These are phyloP conservation scores for Leccinum ochraceum DNA, from an alignment of 768 basidiomycete species.

Conservation along the genomic window DNA sequence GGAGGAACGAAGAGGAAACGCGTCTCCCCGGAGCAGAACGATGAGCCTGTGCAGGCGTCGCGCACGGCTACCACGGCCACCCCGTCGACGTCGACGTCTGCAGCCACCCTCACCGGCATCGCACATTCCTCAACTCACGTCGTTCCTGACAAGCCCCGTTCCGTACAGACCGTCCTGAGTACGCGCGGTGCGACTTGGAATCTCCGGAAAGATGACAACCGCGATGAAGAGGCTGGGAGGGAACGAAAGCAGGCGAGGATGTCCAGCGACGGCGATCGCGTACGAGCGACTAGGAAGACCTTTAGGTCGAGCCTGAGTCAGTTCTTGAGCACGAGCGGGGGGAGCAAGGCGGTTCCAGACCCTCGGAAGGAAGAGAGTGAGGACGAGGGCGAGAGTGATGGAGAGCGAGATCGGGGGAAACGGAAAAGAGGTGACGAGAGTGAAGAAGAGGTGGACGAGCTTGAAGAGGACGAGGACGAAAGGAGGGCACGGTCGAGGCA, in stretches of 20 bases:
- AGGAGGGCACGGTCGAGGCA: not conserved
- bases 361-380: not conserved
- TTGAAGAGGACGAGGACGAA: not conserved
- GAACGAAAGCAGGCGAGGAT: conserved; percentile 41
- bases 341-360: conserved; percentile 33
- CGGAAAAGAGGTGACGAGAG: not conserved
- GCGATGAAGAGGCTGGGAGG: conserved; percentile 20
- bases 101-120: too few relatives aligned
- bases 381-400: not conserved
- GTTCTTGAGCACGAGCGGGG: conserved; percentile 56
- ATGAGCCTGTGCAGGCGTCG: not conserved
- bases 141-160: too few relatives aligned
- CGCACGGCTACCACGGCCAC: not conserved
- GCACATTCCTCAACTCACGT: too few relatives aligned
- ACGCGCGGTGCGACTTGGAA: conserved; percentile 39
- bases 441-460: not conserved
- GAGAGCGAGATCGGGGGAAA: not conserved
- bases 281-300: conserved; percentile 27
- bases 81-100: too few relatives aligned
- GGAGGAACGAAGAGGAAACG: conserved; percentile 4
- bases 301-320: conserved; percentile 50
- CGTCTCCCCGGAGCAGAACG: not conserved
- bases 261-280: conserved; percentile 10
- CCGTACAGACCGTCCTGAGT: too few relatives aligned
- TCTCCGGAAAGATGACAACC: conserved; percentile 23